Percentiles rank a stretch among this genome's conserved stretches.
These are phyloP conservation scores for Salix suchowensis DNA, from an alignment of 345 rosid genomes.

Conservation along the genomic window DNA sequence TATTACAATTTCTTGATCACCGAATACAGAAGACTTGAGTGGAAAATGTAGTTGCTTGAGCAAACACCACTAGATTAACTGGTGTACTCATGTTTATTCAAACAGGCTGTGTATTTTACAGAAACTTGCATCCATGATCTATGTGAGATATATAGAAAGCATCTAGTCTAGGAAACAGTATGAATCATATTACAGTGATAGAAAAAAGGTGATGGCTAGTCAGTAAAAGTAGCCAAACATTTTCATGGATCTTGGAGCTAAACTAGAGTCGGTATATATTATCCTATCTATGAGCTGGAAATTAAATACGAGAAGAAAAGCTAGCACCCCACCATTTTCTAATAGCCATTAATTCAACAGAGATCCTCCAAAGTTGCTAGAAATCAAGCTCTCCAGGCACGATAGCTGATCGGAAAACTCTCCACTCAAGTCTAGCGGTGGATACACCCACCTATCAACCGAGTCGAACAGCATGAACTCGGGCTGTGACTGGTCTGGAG, in stretches of 20 bases:
- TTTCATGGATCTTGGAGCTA: not conserved
- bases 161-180: not conserved
- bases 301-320: not conserved
- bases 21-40: not conserved
- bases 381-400: conserved; percentile 12
- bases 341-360: not conserved
- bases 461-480: conserved; percentile 20
- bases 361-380: conserved; percentile 13
- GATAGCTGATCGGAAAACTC: conserved; percentile 18
- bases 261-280: not conserved
- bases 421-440: not conserved
- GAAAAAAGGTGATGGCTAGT: not conserved
- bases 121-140: not conserved
- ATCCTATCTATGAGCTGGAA: not conserved
- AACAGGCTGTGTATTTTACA: not conserved
- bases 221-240: not conserved
- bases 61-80: no score
- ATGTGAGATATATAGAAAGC: not conserved
- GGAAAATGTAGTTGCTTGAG: no score
- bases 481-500: not conserved
- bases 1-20: not conserved
- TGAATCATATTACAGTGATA: not conserved
- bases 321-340: not conserved
- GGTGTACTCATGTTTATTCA: not conserved
- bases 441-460: conserved; percentile 20